Conservation (phyloP, 2,329 filamentous ascomycete species). For the Aureobasidium uvarum region DNA sequence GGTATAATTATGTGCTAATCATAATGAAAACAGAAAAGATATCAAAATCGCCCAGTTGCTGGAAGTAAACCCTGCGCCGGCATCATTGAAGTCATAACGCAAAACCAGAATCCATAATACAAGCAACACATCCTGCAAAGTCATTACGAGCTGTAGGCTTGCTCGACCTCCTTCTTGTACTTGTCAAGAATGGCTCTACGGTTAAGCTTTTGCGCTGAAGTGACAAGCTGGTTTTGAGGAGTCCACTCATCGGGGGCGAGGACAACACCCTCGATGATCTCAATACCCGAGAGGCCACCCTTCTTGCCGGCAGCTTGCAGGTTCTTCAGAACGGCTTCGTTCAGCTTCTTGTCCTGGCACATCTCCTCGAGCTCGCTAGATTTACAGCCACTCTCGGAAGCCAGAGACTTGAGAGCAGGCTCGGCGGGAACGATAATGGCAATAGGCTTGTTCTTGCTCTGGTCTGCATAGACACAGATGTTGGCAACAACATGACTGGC, state of each 20-base stretch:
- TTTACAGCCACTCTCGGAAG: conserved; percentile 58
- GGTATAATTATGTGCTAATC: conserved; percentile 28
- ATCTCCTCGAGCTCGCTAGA: conserved; percentile 65
- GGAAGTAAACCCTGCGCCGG: conserved; percentile 14
- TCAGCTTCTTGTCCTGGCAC: conserved; percentile 65
- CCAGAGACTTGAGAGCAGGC: conserved; percentile 56
- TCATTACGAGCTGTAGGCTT: conserved; percentile 42
- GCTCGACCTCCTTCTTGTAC: conserved; percentile 52
- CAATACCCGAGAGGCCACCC: conserved; percentile 66
- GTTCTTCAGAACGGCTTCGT: conserved; percentile 65
- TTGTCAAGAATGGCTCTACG: conserved; percentile 51
- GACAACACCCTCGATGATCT: conserved; percentile 73
- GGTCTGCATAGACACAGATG: conserved; percentile 81
- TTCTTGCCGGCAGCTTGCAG: conserved; percentile 63
- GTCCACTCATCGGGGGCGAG: conserved; percentile 86
- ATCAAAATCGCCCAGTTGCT: conserved; percentile 21
- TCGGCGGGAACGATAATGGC: conserved; percentile 71
- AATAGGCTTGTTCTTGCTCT: conserved; percentile 71
- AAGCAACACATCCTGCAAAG: not conserved
- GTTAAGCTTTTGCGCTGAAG: conserved; percentile 55
- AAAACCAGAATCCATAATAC: not conserved
- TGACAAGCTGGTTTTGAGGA: conserved; percentile 64
- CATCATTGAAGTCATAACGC: conserved; percentile 19
- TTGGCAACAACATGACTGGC: conserved; percentile 75
- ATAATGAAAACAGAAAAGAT: conserved; percentile 17